Evolutionary conservation across 1,139 yeast species (phyloP).

Genomic region (Citeromyces siamensis): DNA sequence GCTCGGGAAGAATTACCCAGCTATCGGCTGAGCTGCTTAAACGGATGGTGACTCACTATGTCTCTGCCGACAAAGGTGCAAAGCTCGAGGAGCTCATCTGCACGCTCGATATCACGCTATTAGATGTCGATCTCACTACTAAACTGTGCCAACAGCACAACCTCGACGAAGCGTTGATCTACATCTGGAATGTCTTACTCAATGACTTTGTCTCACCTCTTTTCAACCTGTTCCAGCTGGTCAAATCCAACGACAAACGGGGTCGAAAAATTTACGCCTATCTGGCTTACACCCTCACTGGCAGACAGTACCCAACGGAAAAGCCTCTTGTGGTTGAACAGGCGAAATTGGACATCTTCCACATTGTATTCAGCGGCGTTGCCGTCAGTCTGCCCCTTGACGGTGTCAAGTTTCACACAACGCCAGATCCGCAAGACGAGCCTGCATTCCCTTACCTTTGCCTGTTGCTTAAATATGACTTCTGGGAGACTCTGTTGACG

Average conservation of each 20-base stretch:
- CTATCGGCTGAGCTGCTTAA: slow-evolving; percentile 56
- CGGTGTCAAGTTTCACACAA: slow-evolving; percentile 17
- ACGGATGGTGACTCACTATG: slow-evolving; percentile 40
- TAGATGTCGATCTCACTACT: slow-evolving; percentile 66
- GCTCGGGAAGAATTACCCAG: slow-evolving; percentile 27
- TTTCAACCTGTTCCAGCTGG: slow-evolving; percentile 34
- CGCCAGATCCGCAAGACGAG: slow-evolving; percentile 16
- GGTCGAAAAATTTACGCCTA: slow-evolving; percentile 39
- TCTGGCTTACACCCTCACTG: slow-evolving; percentile 57
- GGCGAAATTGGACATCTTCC: slow-evolving; percentile 38
- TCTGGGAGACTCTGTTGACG: slow-evolving; percentile 48
- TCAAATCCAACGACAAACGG: slow-evolving; percentile 13
- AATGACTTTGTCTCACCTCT: slow-evolving; percentile 61
- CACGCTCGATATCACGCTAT: slow-evolving; percentile 43
- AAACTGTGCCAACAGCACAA: slow-evolving; percentile 40
- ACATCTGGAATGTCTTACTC: slow-evolving; percentile 56
- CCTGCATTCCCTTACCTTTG: slow-evolving; percentile 49
- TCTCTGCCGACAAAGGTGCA: slow-evolving; percentile 26
- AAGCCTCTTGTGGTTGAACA: slow-evolving; percentile 22
- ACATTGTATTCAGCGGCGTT: slow-evolving; percentile 41
- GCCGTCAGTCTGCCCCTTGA: slow-evolving; percentile 33
- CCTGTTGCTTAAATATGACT: slow-evolving; percentile 33
- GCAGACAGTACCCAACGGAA: slow-evolving; percentile 71
- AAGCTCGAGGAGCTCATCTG: slow-evolving; percentile 56
- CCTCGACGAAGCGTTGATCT: slow-evolving; percentile 48